Percentiles rank a stretch among this genome's conserved stretches.
phyloP scores from a whole-genome alignment of 2,329 filamentous ascomycete species.

The Trichoderma atroviride region DNA sequence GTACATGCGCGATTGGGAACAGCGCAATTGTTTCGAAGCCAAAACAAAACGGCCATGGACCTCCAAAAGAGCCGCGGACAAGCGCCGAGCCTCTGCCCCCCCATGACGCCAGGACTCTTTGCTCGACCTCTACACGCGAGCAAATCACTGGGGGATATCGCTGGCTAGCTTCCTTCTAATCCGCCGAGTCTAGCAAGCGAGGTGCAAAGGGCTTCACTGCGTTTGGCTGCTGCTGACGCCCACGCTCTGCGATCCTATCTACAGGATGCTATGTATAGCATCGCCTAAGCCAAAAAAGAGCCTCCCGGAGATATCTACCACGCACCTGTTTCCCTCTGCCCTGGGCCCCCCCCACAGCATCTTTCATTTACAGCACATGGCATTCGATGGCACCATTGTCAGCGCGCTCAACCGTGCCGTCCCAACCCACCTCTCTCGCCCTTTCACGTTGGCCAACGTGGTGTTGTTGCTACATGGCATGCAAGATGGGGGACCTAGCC shows the following conservation, averaged over 20 bases:
- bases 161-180: slow-evolving; percentile 5
- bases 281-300: background rate
- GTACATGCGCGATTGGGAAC: background rate
- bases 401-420: slow-evolving; percentile 24
- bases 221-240: slow-evolving; percentile 10
- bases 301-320: slow-evolving; percentile 1
- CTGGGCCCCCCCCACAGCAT: background rate
- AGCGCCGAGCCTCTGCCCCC: slow-evolving; percentile 15
- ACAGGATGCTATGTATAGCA: slow-evolving; percentile 14
- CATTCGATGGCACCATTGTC: slow-evolving; percentile 17
- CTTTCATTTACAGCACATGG: slow-evolving; percentile 23
- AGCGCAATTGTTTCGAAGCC: background rate
- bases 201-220: slow-evolving; percentile 12
- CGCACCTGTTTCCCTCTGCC: background rate
- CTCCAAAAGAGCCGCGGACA: slow-evolving; percentile 26
- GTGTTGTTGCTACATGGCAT: slow-evolving; percentile 1
- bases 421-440: slow-evolving; percentile 11
- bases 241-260: background rate
- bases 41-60: background rate
- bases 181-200: slow-evolving; percentile 23
- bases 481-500: slow-evolving; percentile 16
- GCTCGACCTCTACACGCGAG: slow-evolving; percentile 1
- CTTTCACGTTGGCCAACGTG: slow-evolving; percentile 2
- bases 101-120: slow-evolving; percentile 7
- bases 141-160: slow-evolving; percentile 1